Base-by-base conservation (phyloP, 345 rosid species). In the Stellera chamaejasme region DNA sequence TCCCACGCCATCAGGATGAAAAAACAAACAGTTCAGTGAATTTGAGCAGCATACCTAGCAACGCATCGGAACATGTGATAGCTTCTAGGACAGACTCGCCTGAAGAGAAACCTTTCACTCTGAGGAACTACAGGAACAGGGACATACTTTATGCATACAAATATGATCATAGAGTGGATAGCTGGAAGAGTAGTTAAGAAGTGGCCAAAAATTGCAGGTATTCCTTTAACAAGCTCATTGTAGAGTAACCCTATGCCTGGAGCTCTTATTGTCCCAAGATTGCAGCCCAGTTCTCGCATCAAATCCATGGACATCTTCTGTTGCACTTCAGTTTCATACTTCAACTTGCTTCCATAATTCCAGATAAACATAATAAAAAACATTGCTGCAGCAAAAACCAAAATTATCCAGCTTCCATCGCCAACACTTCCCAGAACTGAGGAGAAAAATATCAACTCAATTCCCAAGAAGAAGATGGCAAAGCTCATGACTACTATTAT, bases 271-370 rank as follows among this genome's bases (percentile, higher is more conserved):
- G 99, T 93, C 62, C 99, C 99, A 15, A 93, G 92, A 66, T 85
- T 85, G 79, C 92, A 74, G 48, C 97, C 99, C 55, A 93, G 70
- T 69, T 90, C 90, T 61, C 95, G 78, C 86, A 87, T 83, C 75
- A 90, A 79, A 73, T 87, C 95, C 96, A 83, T 83, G 1, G 96
- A 89, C 75, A 93, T 52, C 80, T 87, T 93, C 64, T 89, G 83
- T 79, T 83, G 80, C 32, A 93, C 99, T 80, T 93, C 99, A 50
- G 97, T 89, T 77, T 93, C 99, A 61, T 93, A 89, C 66, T 83
- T 87, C 41, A 93, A 86, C 77, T 93, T 89, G 72, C 99, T 93
- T 62, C 99, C 99, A 65, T 93, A 93, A 75, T 93, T 89, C 95
- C 99, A 89, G 47, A 93, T 56, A 52, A 71, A 89, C 96, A 90